A percentile compares a stretch with the other conserved stretches of the same genome.
Conservation (phyloP, 2,329 filamentous ascomycete genomes). For the Sphaerulina musiva region DNA sequence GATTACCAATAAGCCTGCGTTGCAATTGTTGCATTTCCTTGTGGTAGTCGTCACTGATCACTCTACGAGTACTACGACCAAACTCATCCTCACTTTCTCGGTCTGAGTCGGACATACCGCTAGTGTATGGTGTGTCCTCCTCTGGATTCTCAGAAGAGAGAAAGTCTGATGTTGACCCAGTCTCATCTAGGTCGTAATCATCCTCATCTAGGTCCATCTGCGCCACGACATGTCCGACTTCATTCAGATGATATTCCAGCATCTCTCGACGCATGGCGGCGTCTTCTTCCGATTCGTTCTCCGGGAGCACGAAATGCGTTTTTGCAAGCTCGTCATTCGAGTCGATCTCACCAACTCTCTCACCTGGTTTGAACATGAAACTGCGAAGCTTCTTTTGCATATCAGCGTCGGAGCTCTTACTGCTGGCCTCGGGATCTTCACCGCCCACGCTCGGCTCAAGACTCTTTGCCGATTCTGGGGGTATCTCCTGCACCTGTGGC, state of each 20-base stretch:
- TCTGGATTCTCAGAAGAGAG: conserved; percentile 32
- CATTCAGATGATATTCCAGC: conserved; percentile 80
- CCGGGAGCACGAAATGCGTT: conserved; percentile 54
- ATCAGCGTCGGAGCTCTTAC: conserved; percentile 8
- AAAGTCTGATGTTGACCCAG: conserved; percentile 22
- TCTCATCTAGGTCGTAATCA: conserved; percentile 48
- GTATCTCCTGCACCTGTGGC: conserved; percentile 30
- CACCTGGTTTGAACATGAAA: conserved; percentile 31
- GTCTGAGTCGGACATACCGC: conserved; percentile 56
- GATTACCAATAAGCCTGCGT: conserved; percentile 60
- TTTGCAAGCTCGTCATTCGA: conserved; percentile 38
- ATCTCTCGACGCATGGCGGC: conserved; percentile 76
- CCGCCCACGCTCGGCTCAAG: not conserved
- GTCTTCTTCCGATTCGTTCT: conserved; percentile 73
- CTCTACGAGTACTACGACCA: conserved; percentile 62
- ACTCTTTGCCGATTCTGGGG: conserved; percentile 14
- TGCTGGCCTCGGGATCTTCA: not conserved
- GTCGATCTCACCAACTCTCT: conserved; percentile 41
- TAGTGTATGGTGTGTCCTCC: conserved; percentile 38
- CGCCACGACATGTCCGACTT: conserved; percentile 86
- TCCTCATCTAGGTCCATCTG: conserved; percentile 72
- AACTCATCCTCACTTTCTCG: conserved; percentile 65
- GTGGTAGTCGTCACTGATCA: conserved; percentile 68
- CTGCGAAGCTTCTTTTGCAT: conserved; percentile 26
- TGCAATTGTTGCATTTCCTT: conserved; percentile 81